Conservation (phyloP, 75 land plant species). For the Picea glauca region DNA sequence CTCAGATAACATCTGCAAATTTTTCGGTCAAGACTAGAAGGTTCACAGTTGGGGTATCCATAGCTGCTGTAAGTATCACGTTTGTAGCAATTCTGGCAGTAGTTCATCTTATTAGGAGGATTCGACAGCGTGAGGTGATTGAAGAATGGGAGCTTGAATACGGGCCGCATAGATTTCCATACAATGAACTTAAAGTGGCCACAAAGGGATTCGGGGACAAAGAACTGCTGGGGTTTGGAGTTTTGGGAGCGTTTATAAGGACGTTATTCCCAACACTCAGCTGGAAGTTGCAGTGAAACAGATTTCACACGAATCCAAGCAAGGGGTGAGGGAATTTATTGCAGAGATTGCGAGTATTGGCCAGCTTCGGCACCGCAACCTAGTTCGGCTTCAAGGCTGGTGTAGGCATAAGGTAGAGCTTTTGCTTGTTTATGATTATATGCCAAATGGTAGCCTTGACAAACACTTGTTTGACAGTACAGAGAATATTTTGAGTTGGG, state of each 20-base stretch:
- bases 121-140: not conserved
- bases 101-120: not conserved
- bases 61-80: not conserved
- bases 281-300: slow-evolving; percentile 57
- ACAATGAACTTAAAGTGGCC: slow-evolving; percentile 30
- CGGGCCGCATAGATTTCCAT: slow-evolving; percentile 22
- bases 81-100: not conserved
- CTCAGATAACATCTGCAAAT: not conserved
- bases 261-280: slow-evolving; percentile 20
- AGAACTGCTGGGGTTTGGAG: slow-evolving; percentile 35
- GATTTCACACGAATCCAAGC: slow-evolving; percentile 34
- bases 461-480: slow-evolving; percentile 34
- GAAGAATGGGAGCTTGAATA: slow-evolving; percentile 22
- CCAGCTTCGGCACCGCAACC: slow-evolving; percentile 50
- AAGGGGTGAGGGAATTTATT: slow-evolving; percentile 56
- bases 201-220: slow-evolving; percentile 26
- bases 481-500: slow-evolving; percentile 31
- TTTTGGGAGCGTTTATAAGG: slow-evolving; percentile 43
- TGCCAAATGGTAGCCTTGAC: slow-evolving; percentile 78
- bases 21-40: too few relatives aligned
- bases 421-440: slow-evolving; percentile 66
- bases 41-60: not conserved
- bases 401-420: slow-evolving; percentile 42
- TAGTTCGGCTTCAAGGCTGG: slow-evolving; percentile 68
- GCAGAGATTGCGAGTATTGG: slow-evolving; percentile 70